phyloP scores from a whole-genome alignment of 805 yeast species.

The Saturnispora besseyi region DNA sequence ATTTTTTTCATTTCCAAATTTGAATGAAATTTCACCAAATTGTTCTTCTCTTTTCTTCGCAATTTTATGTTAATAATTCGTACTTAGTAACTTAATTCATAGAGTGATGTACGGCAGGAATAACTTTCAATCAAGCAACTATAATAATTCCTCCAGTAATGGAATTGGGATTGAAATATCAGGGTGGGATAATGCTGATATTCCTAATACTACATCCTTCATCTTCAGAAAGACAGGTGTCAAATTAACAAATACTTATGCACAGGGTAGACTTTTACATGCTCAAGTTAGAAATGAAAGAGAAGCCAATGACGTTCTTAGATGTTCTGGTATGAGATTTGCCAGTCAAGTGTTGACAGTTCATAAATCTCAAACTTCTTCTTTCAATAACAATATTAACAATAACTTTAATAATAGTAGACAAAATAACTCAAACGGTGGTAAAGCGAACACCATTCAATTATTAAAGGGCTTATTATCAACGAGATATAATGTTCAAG shows the following conservation, averaged over 20 bases:
- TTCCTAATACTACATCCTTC: conserved; percentile 60
- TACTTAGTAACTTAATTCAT: too few relatives aligned
- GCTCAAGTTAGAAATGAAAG: conserved; percentile 47
- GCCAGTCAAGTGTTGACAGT: conserved; percentile 65
- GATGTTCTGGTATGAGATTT: conserved; percentile 70
- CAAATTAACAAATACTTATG: conserved; percentile 46
- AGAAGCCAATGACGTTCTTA: conserved; percentile 51
- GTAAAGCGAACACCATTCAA: conserved; percentile 40
- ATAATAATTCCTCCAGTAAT: background rate
- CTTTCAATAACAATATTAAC: conserved; percentile 11
- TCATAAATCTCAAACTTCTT: conserved; percentile 25
- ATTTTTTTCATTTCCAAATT: background rate
- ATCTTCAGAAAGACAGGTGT: conserved; percentile 59
- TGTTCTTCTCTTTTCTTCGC: background rate
- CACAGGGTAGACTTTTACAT: conserved; percentile 38
- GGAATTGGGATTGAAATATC: conserved; percentile 48
- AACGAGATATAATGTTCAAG: conserved; percentile 56
- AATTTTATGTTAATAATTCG: background rate
- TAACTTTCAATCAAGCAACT: conserved; percentile 4
- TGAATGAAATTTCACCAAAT: background rate
- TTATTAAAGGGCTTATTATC: conserved; percentile 51
- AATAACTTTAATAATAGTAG: background rate
- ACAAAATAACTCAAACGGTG: background rate
- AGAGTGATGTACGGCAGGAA: conserved; percentile 6
- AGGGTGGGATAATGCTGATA: conserved; percentile 78